Evolutionary conservation across 768 basidiomycete species (phyloP).

Genomic region (Arthromyces matolae): DNA sequence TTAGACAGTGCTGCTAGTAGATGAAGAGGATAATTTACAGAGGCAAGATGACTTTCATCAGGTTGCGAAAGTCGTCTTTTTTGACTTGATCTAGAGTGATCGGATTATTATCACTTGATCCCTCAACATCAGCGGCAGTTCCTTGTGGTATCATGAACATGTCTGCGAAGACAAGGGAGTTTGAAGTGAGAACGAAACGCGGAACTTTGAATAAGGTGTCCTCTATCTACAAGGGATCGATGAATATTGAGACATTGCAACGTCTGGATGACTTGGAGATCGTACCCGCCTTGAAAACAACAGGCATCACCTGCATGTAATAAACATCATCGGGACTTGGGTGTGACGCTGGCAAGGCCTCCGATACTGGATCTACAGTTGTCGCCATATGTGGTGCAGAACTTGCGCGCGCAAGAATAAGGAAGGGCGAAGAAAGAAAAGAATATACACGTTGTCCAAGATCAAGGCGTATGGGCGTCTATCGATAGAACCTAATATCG

Average conservation of each 20-base stretch:
- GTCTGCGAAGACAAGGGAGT: slow-evolving; percentile 13
- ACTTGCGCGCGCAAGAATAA: no score
- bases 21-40: slow-evolving; percentile 8
- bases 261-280: background rate
- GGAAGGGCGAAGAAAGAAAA: background rate
- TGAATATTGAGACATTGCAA: background rate
- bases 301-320: no score
- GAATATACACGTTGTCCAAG: background rate
- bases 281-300: slow-evolving; percentile 13
- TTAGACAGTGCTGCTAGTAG: background rate
- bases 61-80: slow-evolving; percentile 12
- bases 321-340: no score
- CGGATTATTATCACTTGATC: slow-evolving; percentile 8
- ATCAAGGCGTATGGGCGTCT: background rate
- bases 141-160: slow-evolving; percentile 15
- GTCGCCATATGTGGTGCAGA: no score
- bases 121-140: slow-evolving; percentile 1
- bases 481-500: background rate
- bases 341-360: no score
- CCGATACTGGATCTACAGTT: no score
- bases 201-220: slow-evolving; percentile 17
- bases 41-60: slow-evolving; percentile 14
- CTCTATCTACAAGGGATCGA: slow-evolving; percentile 12
- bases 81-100: slow-evolving; percentile 11
- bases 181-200: slow-evolving; percentile 3